Evolutionary conservation across 139 green algal species (phyloP).

Genomic region (Zygnema cylindricum): DNA sequence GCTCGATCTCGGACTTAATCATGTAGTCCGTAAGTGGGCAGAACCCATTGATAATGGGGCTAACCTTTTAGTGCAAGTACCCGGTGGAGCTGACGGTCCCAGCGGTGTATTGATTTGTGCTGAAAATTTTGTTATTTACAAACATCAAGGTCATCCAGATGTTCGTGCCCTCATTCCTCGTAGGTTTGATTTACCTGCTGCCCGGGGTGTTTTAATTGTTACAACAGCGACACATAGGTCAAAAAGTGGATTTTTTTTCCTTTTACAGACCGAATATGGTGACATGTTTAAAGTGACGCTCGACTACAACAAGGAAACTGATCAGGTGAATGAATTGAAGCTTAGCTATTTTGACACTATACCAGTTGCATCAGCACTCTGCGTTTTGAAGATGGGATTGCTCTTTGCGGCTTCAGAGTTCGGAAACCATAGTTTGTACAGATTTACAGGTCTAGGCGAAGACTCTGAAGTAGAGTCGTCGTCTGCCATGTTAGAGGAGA

Average conservation of each 20-base stretch:
- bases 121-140: constrained; percentile 98
- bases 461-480: constrained; percentile 86
- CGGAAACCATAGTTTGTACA: constrained; percentile 96
- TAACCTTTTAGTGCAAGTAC: constrained; percentile 94
- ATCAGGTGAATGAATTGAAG: constrained; percentile 84
- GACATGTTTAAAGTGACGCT: constrained; percentile 85
- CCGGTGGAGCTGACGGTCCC: constrained; percentile 83
- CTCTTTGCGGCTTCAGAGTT: constrained; percentile 95
- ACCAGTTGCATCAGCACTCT: constrained; percentile 80
- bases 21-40: constrained; percentile 88
- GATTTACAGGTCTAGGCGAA: constrained; percentile 94
- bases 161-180: constrained; percentile 92
- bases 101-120: constrained; percentile 93
- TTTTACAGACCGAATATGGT: constrained; percentile 97
- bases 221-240: constrained; percentile 81
- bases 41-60: constrained; percentile 95
- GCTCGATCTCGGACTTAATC: constrained; percentile 97
- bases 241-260: constrained; percentile 93
- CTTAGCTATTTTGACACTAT: constrained; percentile 99
- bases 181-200: constrained; percentile 77
- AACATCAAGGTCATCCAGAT: constrained; percentile 75
- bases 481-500: constrained; percentile 76
- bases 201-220: constrained; percentile 90
- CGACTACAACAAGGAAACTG: constrained; percentile 67
- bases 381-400: constrained; percentile 93